Conservation (phyloP, 257 asterid species). For the Solanum pinnatisectum region DNA sequence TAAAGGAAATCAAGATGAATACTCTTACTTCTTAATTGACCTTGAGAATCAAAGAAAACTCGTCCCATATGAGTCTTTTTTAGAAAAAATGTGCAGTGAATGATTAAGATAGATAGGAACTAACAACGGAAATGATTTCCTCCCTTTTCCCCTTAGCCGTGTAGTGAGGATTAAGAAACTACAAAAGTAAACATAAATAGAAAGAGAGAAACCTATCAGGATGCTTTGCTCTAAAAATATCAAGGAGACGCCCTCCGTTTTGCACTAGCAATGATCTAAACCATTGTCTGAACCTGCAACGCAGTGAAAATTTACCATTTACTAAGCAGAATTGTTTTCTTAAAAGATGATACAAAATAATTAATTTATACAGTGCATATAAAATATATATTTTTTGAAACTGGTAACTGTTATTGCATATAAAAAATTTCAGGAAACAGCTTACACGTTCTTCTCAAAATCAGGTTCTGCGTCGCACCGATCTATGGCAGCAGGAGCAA, state of each 20-base stretch:
- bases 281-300: constrained; percentile 82
- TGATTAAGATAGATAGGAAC: not conserved
- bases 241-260: constrained; percentile 64
- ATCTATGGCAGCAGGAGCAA: constrained; percentile 76
- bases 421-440: not conserved
- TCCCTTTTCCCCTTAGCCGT: not conserved
- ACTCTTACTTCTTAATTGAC: not conserved
- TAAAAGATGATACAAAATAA: not conserved
- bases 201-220: constrained; percentile 55
- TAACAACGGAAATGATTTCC: not conserved
- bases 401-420: not conserved
- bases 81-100: not conserved
- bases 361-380: not conserved
- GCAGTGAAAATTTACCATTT: not conserved
- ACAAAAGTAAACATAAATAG: not conserved
- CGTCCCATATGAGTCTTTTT: not conserved
- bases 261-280: constrained; percentile 71
- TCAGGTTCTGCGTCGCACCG: constrained; percentile 90
- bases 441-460: constrained; percentile 85
- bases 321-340: not conserved
- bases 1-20: not conserved
- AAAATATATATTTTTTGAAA: not conserved
- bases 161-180: not conserved
- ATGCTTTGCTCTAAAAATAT: constrained; percentile 71
- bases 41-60: not conserved